A percentile compares a stretch with the other conserved stretches of the same genome.
Conservation (phyloP, 208 protist genomes). For the Leishmania martiniquensis region DNA sequence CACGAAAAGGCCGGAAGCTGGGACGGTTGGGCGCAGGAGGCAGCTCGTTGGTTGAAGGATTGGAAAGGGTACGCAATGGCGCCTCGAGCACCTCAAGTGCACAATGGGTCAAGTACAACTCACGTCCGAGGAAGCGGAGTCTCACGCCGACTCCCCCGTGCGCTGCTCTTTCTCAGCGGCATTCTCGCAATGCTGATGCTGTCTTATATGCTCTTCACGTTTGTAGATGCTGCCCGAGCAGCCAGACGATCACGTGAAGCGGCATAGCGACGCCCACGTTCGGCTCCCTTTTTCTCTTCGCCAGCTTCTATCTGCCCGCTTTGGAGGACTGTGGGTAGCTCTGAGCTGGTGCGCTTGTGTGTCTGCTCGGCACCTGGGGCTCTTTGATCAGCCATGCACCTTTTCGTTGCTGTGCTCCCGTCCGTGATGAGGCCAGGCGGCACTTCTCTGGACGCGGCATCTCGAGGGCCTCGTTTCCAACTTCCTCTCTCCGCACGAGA, state of each 20-base stretch:
- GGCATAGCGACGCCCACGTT: neutral
- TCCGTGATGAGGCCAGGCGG: too few relatives aligned
- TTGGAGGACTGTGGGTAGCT: too few relatives aligned
- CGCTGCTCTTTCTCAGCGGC: slow-evolving; percentile 8
- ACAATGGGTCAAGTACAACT: neutral
- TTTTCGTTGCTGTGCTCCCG: too few relatives aligned
- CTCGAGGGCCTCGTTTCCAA: too few relatives aligned
- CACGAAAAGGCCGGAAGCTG: slow-evolving; percentile 15
- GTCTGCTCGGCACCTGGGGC: too few relatives aligned
- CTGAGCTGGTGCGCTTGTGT: too few relatives aligned
- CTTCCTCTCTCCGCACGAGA: too few relatives aligned
- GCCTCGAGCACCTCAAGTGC: neutral
- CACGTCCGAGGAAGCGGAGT: neutral
- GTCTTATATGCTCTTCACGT: neutral
- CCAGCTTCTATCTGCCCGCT: neutral
- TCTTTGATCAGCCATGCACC: too few relatives aligned
- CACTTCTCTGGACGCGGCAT: too few relatives aligned
- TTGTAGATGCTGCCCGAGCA: neutral
- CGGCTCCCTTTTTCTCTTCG: too few relatives aligned
- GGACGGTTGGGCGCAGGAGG: slow-evolving; percentile 15
- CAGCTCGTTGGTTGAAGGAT: slow-evolving; percentile 12
- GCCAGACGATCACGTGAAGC: neutral
- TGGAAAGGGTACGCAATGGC: slow-evolving; percentile 1
- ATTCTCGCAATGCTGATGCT: slow-evolving; percentile 7
- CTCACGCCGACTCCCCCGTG: neutral